Conservation (phyloP, 2,329 filamentous ascomycete genomes). For the Cryoendolithus antarcticus region DNA sequence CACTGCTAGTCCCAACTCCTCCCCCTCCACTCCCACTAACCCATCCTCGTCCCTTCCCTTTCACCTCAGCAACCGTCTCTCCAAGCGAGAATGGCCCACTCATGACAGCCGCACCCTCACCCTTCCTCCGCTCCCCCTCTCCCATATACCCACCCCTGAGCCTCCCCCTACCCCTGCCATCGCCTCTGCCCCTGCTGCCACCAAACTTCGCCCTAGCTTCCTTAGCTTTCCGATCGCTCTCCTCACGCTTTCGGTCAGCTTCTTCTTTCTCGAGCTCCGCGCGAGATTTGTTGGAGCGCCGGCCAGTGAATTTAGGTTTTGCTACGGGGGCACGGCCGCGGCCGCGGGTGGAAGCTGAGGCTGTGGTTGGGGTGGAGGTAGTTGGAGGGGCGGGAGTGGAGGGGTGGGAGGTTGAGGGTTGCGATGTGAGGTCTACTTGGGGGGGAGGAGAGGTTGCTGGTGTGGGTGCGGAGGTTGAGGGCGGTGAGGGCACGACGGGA, state of each 20-base stretch:
- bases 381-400: too few species aligned
- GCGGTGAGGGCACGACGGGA: too few species aligned
- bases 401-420: too few species aligned
- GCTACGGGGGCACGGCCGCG: conserved; percentile 5
- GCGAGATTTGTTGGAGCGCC: conserved; percentile 33
- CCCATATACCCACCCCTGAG: conserved; percentile 33
- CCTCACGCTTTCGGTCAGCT: conserved; percentile 26
- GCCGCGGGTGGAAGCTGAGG: too few species aligned
- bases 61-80: conserved; percentile 12
- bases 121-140: conserved; percentile 14
- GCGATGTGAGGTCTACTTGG: too few species aligned
- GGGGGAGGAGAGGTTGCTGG: too few species aligned
- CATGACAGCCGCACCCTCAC: conserved; percentile 16
- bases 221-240: conserved; percentile 22
- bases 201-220: conserved; percentile 3
- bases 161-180: conserved; percentile 17
- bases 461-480: too few species aligned
- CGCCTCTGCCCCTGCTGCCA: too few species aligned
- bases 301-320: conserved; percentile 31
- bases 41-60: conserved; percentile 2
- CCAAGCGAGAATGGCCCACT: conserved; percentile 32
- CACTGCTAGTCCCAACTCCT: conserved; percentile 5
- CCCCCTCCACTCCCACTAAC: neutral
- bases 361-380: too few species aligned
- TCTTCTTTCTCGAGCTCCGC: conserved; percentile 30